Base-by-base conservation (phyloP, 106 monocot species). In the Gastrodia elata region DNA sequence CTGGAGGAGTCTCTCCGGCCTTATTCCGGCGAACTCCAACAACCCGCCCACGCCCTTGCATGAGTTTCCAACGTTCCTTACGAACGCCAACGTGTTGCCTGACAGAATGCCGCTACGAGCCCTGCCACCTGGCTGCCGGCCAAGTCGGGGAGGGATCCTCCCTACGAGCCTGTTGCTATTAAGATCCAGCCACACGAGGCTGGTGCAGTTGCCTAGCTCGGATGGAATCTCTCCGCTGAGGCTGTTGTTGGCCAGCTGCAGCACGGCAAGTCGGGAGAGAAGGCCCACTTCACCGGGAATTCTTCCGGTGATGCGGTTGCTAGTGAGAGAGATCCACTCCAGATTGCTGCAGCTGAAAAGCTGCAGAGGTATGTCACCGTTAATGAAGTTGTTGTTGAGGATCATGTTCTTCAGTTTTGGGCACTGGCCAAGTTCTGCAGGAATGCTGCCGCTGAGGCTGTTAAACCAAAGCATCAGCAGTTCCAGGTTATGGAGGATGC, bases 21-120 rank as follows among this genome's bases (percentile, higher is more conserved):
- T 70, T 74, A 94, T 87, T 56, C 93, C 93, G 25, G 93, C 87
- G 35, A 94, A 94, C 64, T 94, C 93, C 27, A 90, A 74, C 56
- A 94, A 68, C 2, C 93, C 93, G 4, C 93, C 93, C 2, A 88
- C 93, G 4, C 93, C 87, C 76, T 94, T 94, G 83, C 93, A 94
- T 7, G 90, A 87, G 46, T 86, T 94, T 3, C 93, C 93, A 3
- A 94, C 93, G 46, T 94, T 94, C 25, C 87, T 68, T 4, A 94
- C 90, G 42, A 94, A 94, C 0, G 87, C 90, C 59, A 94, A 58
- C 39, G 90, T 94, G 74, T 94, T 94, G 24, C 90, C 87, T 61
- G 81, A 89, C 3, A 94, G 82, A 75, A 90, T 90, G 2, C 93
- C 90, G 32, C 74, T 80, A 11, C 75, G 27, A 34, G 90, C 77